These are phyloP conservation scores for Trichosporon sp. DNA, from an alignment of 1,284 basidiomycete species.

Conservation along the genomic window DNA sequence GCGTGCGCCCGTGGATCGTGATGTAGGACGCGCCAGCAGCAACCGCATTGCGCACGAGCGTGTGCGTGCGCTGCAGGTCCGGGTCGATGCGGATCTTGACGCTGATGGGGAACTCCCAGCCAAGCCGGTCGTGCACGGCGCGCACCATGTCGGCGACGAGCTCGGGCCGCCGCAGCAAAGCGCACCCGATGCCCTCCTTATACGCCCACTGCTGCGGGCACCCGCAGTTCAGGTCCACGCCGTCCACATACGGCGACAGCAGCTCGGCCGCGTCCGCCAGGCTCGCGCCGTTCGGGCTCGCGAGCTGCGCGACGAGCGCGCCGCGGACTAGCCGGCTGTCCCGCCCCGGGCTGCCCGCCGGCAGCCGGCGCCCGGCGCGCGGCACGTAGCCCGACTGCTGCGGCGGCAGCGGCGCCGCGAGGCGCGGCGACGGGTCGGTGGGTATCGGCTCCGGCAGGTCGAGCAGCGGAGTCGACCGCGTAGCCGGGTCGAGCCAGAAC, in stretches of 20 bases:
- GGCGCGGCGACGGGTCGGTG: not conserved
- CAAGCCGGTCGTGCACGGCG: constrained; percentile 54
- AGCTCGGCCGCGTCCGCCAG: constrained; percentile 59
- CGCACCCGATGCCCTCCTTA: constrained; percentile 58
- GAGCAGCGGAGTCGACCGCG: not conserved
- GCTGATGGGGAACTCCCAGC: constrained; percentile 56
- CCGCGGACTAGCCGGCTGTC: constrained; percentile 51
- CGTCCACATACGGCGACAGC: constrained; percentile 53
- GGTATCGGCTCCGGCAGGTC: constrained; percentile 1
- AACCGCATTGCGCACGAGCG: constrained; percentile 53
- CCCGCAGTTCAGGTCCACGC: constrained; percentile 59
- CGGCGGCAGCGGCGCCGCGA: not conserved
- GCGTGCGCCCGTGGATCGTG: constrained; percentile 58
- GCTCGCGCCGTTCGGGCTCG: constrained; percentile 52
- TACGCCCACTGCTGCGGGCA: constrained; percentile 57
- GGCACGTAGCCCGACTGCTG: not conserved
- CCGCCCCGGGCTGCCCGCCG: constrained; percentile 29
- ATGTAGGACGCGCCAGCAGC: constrained; percentile 50
- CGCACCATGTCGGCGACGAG: constrained; percentile 57
- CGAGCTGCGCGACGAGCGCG: constrained; percentile 57
- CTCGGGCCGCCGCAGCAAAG: constrained; percentile 57
- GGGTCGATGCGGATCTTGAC: constrained; percentile 60
- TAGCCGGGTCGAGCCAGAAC: constrained; percentile 49
- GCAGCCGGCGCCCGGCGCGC: constrained; percentile 25
- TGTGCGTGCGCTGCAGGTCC: constrained; percentile 54